phyloP scores from a whole-genome alignment of 1,139 yeast genomes.

The Zygosaccharomyces sapae region DNA sequence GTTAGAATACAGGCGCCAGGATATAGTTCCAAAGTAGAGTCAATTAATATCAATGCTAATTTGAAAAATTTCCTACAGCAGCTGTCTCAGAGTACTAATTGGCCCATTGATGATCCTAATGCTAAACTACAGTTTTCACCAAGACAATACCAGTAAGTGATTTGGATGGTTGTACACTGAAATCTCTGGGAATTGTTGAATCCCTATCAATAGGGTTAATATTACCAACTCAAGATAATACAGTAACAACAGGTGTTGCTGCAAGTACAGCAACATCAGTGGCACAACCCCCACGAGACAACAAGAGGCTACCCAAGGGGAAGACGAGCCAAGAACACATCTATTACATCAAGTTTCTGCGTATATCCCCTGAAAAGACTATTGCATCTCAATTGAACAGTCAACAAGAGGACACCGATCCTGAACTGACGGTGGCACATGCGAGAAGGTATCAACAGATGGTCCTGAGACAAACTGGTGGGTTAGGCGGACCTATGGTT shows the following conservation, averaged over 20 bases:
- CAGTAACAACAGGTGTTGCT: too few species aligned
- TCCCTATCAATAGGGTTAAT: slow-evolving; percentile 21
- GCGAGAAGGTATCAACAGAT: slow-evolving; percentile 51
- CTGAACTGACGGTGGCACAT: slow-evolving; percentile 50
- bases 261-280: too few species aligned
- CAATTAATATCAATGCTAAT: slow-evolving; percentile 14
- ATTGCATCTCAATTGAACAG: slow-evolving; percentile 8
- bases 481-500: slow-evolving; percentile 28
- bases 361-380: slow-evolving; percentile 18
- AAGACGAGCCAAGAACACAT: slow-evolving; percentile 3
- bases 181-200: slow-evolving; percentile 23
- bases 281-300: too few species aligned
- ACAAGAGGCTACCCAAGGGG: slow-evolving; percentile 1
- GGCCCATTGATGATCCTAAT: slow-evolving; percentile 12
- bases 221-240: background rate
- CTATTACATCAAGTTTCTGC: slow-evolving; percentile 16
- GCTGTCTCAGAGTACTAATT: slow-evolving; percentile 10
- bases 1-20: slow-evolving; percentile 26
- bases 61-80: slow-evolving; percentile 14
- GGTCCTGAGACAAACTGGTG: slow-evolving; percentile 41
- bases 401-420: slow-evolving; percentile 30
- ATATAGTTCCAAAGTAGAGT: slow-evolving; percentile 16
- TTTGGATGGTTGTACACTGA: slow-evolving; percentile 18
- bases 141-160: slow-evolving; percentile 18
- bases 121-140: slow-evolving; percentile 25